phyloP scores from a whole-genome alignment of 2,329 filamentous ascomycete genomes.

The Sphaerostilbella broomeana region DNA sequence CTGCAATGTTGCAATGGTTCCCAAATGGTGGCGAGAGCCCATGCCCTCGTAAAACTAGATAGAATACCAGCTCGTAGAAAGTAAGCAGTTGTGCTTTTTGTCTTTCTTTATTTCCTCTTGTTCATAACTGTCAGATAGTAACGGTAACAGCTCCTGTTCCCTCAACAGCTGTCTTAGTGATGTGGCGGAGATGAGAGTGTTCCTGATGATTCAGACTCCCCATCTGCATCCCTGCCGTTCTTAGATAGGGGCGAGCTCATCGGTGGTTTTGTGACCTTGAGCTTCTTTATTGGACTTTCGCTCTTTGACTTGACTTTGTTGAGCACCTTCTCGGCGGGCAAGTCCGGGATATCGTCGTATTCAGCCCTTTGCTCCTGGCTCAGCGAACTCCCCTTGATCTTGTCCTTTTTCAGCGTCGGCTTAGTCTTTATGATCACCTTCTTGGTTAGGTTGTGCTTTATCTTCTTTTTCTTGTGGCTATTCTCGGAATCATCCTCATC shows the following conservation, averaged over 20 bases:
- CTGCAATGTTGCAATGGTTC: no score
- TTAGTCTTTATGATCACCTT: conserved; percentile 53
- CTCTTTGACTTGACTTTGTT: conserved; percentile 32
- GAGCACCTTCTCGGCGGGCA: conserved; percentile 16
- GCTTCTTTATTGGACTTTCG: conserved; percentile 36
- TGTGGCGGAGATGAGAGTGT: conserved; percentile 48
- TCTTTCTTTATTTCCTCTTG: not conserved
- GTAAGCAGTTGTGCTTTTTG: no score
- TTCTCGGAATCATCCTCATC: conserved; percentile 49
- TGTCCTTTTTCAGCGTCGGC: conserved; percentile 46
- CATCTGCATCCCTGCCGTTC: conserved; percentile 43
- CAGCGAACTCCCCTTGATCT: conserved; percentile 45
- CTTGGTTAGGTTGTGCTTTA: conserved; percentile 43
- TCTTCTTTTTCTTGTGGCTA: conserved; percentile 52
- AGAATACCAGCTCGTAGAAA: not conserved
- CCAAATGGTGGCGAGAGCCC: no score
- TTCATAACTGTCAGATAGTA: not conserved
- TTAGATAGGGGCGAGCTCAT: conserved; percentile 45
- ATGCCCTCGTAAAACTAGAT: not conserved
- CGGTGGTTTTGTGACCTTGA: conserved; percentile 40
- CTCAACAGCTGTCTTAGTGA: conserved; percentile 1
- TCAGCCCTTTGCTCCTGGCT: conserved; percentile 42
- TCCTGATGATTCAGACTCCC: conserved; percentile 50
- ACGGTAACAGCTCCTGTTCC: no score
- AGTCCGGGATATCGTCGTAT: conserved; percentile 21